Conservation (phyloP, 768 basidiomycete genomes). For the Trametopsis cervina region DNA sequence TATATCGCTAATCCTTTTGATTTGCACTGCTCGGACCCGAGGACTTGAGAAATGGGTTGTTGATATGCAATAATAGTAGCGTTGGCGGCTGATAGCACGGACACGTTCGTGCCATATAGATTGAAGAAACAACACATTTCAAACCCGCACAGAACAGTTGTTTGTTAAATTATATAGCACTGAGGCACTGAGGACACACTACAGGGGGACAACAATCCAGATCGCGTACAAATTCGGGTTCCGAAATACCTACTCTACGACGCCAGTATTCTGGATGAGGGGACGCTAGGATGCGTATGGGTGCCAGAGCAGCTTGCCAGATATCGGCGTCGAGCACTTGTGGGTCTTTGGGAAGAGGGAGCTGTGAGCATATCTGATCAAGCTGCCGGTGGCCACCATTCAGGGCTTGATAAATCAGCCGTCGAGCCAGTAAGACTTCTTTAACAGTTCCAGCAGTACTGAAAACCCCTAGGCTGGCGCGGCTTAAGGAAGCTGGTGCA, state of each 20-base stretch:
- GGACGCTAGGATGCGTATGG: not conserved
- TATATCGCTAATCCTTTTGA: no score
- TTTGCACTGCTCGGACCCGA: no score
- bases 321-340: not conserved
- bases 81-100: no score
- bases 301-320: not conserved
- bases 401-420: constrained; percentile 1
- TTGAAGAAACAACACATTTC: no score
- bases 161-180: not conserved
- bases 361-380: not conserved
- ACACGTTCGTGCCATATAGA: no score
- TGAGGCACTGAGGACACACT: not conserved
- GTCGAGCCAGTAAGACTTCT: constrained; percentile 3
- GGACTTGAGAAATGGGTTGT: no score
- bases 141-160: not conserved
- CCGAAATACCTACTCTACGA: not conserved
- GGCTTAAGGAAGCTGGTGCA: not conserved
- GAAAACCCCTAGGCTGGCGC: not conserved
- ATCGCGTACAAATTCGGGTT: not conserved
- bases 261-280: not conserved
- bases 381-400: not conserved
- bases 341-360: not conserved
- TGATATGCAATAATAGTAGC: no score
- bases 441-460: not conserved
- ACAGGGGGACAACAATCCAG: not conserved